Percentiles rank a stretch among this genome's conserved stretches.
phyloP scores from a whole-genome alignment of 345 rosid species.

The Lenwebbia sp. region DNA sequence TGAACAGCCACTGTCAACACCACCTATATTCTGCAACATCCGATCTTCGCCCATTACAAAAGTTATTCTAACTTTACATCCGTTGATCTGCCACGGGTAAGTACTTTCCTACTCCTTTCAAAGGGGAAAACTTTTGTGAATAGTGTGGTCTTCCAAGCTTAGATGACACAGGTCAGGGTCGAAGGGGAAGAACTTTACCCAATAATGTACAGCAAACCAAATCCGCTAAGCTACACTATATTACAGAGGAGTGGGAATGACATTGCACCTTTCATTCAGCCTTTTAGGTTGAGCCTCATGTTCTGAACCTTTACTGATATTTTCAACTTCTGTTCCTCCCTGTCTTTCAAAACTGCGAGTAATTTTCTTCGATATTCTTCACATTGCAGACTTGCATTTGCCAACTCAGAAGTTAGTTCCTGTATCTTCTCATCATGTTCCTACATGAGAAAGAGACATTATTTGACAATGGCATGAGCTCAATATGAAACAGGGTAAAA shows the following conservation, averaged over 20 bases:
- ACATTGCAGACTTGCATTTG: conserved; percentile 27
- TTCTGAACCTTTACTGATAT: conserved; percentile 34
- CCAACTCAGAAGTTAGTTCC: conserved; percentile 21
- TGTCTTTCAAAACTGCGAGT: conserved; percentile 26
- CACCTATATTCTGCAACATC: not conserved
- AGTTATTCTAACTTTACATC: not conserved
- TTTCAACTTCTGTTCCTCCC: conserved; percentile 43
- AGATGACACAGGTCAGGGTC: not conserved
- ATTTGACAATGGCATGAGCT: not conserved
- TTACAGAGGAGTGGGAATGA: not conserved
- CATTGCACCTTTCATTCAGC: not conserved
- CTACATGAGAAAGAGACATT: conserved; percentile 5
- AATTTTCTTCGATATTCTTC: conserved; percentile 34
- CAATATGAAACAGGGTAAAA: not conserved
- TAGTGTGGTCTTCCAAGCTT: not conserved
- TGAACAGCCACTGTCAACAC: not conserved
- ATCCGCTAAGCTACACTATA: not conserved
- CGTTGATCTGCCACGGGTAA: not conserved
- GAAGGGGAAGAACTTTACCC: not conserved
- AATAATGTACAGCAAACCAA: not conserved
- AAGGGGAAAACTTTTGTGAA: not conserved
- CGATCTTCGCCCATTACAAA: not conserved
- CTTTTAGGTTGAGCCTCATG: conserved; percentile 32
- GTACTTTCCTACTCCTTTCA: not conserved
- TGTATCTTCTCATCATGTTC: conserved; percentile 30